phyloP scores from a whole-genome alignment of 2,329 filamentous ascomycete genomes.

The Xylaria arbuscula region DNA sequence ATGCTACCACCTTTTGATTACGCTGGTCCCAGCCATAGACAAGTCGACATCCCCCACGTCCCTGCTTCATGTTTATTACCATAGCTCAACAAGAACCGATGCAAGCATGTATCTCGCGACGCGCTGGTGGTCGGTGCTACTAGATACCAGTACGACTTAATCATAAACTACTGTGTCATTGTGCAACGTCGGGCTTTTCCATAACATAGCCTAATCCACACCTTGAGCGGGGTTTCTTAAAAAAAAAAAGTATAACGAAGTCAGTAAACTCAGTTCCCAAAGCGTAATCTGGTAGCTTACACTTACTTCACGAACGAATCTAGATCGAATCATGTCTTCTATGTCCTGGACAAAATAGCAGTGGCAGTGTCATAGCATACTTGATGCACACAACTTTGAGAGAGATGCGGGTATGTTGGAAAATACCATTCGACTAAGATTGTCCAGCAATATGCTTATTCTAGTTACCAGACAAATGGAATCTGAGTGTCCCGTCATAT shows the following conservation, averaged over 20 bases:
- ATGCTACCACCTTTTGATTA: neutral
- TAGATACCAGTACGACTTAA: neutral
- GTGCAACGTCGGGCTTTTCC: neutral
- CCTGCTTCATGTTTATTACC: neutral
- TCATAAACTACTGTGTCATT: neutral
- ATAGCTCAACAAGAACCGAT: neutral
- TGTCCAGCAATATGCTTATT: neutral
- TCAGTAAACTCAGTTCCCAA: neutral
- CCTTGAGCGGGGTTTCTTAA: neutral
- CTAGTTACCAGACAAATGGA: neutral
- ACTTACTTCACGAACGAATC: neutral
- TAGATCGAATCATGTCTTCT: neutral
- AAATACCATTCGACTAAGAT: neutral
- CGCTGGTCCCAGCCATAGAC: neutral
- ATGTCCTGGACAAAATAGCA: neutral
- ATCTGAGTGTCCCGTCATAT: neutral
- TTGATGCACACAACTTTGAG: neutral
- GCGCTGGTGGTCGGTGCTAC: no score
- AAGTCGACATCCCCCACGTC: neutral
- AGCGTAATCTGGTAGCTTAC: neutral
- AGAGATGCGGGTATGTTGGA: neutral
- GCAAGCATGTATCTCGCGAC: neutral
- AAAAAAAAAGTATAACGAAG: neutral
- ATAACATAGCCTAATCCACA: neutral
- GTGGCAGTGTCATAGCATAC: neutral